A percentile compares a stretch with the other conserved stretches of the same genome.
phyloP scores from a whole-genome alignment of 495 filamentous ascomycete species.

The Lepraria neglecta region DNA sequence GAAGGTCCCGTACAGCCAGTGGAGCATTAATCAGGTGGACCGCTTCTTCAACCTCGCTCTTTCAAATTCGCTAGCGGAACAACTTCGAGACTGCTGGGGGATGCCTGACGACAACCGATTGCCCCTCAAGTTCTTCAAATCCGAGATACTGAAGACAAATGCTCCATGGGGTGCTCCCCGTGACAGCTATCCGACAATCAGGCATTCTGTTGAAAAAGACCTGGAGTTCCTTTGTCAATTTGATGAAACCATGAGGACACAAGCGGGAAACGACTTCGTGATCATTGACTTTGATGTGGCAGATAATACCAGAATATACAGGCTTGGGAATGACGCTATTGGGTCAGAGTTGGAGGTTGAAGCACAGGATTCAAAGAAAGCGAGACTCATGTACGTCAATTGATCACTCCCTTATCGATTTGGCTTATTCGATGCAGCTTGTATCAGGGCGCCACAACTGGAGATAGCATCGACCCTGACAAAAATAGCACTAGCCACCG shows the following conservation, averaged over 20 bases:
- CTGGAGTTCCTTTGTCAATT: slow-evolving; percentile 24
- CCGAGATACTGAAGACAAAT: slow-evolving; percentile 11
- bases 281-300: slow-evolving; percentile 25
- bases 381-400: slow-evolving; percentile 23
- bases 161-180: slow-evolving; percentile 6
- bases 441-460: slow-evolving; percentile 28
- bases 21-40: slow-evolving; percentile 22
- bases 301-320: slow-evolving; percentile 24
- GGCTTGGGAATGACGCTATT: slow-evolving; percentile 22
- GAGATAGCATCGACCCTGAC: slow-evolving; percentile 20
- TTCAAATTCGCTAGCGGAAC: slow-evolving; percentile 10
- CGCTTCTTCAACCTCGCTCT: slow-evolving; percentile 19
- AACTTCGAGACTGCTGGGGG: slow-evolving; percentile 23
- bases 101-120: slow-evolving; percentile 27
- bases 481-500: background rate
- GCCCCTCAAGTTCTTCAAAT: slow-evolving; percentile 25
- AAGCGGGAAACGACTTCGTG: slow-evolving; percentile 27
- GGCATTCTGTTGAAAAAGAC: slow-evolving; percentile 15
- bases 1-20: slow-evolving; percentile 22
- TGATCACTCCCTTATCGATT: background rate
- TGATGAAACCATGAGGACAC: slow-evolving; percentile 19
- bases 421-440: slow-evolving; percentile 20
- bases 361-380: slow-evolving; percentile 12
- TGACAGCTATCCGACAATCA: slow-evolving; percentile 1
- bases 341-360: slow-evolving; percentile 24